A percentile compares a stretch with the other conserved stretches of the same genome.
phyloP scores from a whole-genome alignment of 208 protist genomes.

The Hexamita inflata region DNA sequence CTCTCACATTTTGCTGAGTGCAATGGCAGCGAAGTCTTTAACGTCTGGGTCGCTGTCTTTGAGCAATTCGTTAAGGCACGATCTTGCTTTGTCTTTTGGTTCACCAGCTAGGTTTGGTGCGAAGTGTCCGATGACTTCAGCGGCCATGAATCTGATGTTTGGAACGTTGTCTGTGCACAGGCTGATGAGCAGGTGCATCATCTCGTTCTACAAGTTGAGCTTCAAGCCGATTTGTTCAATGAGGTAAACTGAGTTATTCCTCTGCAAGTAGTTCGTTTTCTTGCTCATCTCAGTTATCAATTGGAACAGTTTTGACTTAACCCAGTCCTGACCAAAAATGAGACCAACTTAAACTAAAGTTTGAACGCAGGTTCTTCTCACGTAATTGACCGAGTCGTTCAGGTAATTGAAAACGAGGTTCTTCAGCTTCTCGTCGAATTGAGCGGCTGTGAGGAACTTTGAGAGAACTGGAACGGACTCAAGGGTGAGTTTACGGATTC shows the following conservation, averaged over 20 bases:
- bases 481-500: neutral
- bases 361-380: neutral
- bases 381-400: slow-evolving; percentile 11
- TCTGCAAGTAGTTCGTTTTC: slow-evolving; percentile 20
- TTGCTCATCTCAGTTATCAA: neutral
- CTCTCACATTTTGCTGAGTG: no score
- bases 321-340: slow-evolving; percentile 17
- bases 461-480: neutral
- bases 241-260: slow-evolving; percentile 8
- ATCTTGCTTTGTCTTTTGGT: neutral
- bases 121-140: neutral
- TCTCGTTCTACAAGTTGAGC: no score
- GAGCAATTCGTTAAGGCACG: neutral
- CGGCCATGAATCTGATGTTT: slow-evolving; percentile 21
- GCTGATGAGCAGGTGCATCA: neutral
- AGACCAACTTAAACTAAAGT: slow-evolving; percentile 1
- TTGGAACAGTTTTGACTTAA: neutral
- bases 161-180: neutral
- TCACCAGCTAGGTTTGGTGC: neutral
- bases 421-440: slow-evolving; percentile 9
- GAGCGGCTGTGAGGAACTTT: neutral
- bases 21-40: neutral
- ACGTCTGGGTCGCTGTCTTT: slow-evolving; percentile 4
- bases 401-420: slow-evolving; percentile 3
- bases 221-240: neutral